These are phyloP conservation scores for Papiliotrema fonsecae DNA, from an alignment of 1,284 basidiomycete genomes.

Conservation along the genomic window DNA sequence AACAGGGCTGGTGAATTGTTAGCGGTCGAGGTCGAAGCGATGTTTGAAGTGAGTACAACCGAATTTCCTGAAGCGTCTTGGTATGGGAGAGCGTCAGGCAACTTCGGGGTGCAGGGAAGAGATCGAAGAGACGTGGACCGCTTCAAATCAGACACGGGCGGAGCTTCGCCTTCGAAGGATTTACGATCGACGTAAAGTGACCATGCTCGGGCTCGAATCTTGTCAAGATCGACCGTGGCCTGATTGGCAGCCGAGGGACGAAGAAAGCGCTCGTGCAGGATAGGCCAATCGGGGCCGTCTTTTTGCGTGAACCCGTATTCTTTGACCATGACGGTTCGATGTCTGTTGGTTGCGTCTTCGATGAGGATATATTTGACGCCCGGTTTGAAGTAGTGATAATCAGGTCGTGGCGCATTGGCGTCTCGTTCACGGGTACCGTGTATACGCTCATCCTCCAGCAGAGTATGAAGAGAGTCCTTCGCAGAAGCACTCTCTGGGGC, in stretches of 20 bases:
- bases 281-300: conserved; percentile 52
- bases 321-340: conserved; percentile 54
- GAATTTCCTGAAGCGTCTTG: conserved; percentile 94
- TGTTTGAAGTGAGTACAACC: conserved; percentile 82
- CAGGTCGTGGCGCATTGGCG: conserved; percentile 75
- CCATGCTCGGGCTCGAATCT: conserved; percentile 39
- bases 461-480: conserved; percentile 49
- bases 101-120: conserved; percentile 23
- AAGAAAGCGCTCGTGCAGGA: conserved; percentile 49
- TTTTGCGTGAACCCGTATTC: conserved; percentile 49
- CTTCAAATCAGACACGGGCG: conserved; percentile 23
- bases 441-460: conserved; percentile 81
- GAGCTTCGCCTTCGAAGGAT: conserved; percentile 33
- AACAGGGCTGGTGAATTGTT: conserved; percentile 31
- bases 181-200: conserved; percentile 36
- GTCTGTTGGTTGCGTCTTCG: conserved; percentile 79
- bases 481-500: conserved; percentile 49
- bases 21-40: conserved; percentile 71
- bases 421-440: conserved; percentile 89
- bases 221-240: conserved; percentile 22
- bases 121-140: conserved; percentile 30
- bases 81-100: conserved; percentile 36
- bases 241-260: conserved; percentile 29
- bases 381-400: conserved; percentile 83
- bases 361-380: conserved; percentile 77